These are phyloP conservation scores for Multifurca ochricompacta DNA, from an alignment of 768 basidiomycete species.

Conservation along the genomic window DNA sequence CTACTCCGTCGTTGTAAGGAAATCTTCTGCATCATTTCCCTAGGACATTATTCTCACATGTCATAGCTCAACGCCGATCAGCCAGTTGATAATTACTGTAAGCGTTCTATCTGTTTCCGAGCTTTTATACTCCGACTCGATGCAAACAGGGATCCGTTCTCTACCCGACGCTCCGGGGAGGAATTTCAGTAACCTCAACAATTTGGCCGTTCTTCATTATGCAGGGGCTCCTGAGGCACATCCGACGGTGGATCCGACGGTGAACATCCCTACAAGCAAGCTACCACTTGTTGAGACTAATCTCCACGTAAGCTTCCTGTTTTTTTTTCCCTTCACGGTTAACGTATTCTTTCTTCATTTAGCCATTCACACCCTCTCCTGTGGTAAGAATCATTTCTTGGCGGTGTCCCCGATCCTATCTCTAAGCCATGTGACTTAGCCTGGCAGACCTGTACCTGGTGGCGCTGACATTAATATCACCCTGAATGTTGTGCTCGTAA, in stretches of 20 bases:
- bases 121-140: neutral
- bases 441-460: slow-evolving; percentile 21
- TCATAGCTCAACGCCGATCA: slow-evolving; percentile 34
- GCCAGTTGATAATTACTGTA: slow-evolving; percentile 38
- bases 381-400: slow-evolving; percentile 3
- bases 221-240: slow-evolving; percentile 26
- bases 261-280: neutral
- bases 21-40: neutral
- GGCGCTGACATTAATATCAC: slow-evolving; percentile 22
- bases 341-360: neutral
- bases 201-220: slow-evolving; percentile 37
- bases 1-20: slow-evolving; percentile 25
- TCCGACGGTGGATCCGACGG: slow-evolving; percentile 24
- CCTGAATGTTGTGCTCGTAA: slow-evolving; percentile 20
- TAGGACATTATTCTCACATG: neutral
- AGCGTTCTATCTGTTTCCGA: slow-evolving; percentile 5
- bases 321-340: neutral
- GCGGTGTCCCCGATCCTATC: too few species aligned
- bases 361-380: slow-evolving; percentile 13
- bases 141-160: slow-evolving; percentile 21
- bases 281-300: slow-evolving; percentile 20
- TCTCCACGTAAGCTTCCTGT: slow-evolving; percentile 12
- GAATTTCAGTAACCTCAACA: slow-evolving; percentile 25
- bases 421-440: slow-evolving; percentile 11
- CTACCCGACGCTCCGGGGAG: slow-evolving; percentile 23